Percentiles rank a stretch among this genome's conserved stretches.
phyloP scores from a whole-genome alignment of 371 early-diverging fungal species.

The Rhizopus stolonifer region DNA sequence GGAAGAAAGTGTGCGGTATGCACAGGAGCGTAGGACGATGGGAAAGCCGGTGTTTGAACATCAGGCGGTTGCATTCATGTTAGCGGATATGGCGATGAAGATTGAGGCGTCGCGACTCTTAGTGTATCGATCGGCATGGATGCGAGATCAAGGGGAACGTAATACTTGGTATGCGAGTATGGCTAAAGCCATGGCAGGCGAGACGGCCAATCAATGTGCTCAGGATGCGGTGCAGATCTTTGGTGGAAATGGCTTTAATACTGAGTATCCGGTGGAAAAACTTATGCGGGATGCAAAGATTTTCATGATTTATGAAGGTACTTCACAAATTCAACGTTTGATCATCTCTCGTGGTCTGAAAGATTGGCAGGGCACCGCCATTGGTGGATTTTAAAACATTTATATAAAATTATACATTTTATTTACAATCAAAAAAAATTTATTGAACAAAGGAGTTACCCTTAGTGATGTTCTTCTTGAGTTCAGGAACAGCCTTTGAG shows the following conservation, averaged over 20 bases:
- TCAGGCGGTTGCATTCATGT: constrained; percentile 94
- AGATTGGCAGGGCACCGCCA: constrained; percentile 50
- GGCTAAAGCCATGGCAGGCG: constrained; percentile 91
- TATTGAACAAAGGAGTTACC: constrained; percentile 67
- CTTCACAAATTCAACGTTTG: constrained; percentile 92
- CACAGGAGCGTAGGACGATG: constrained; percentile 95
- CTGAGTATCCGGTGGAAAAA: constrained; percentile 88
- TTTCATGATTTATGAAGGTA: constrained; percentile 97
- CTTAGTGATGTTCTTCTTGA: constrained; percentile 93
- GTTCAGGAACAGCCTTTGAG: constrained; percentile 84
- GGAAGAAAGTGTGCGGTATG: constrained; percentile 90
- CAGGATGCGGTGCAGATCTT: constrained; percentile 96
- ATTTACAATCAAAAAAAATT: constrained; percentile 6
- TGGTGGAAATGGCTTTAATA: constrained; percentile 95
- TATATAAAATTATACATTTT: not conserved
- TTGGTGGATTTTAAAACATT: constrained; percentile 43
- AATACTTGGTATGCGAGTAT: constrained; percentile 96
- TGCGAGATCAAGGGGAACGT: constrained; percentile 80
- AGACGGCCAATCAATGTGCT: constrained; percentile 94
- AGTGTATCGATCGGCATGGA: constrained; percentile 82
- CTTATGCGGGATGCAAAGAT: constrained; percentile 92
- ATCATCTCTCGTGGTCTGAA: constrained; percentile 80
- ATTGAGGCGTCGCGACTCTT: constrained; percentile 87
- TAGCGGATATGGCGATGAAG: constrained; percentile 94
- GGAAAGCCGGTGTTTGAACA: constrained; percentile 88